These are phyloP conservation scores for Sclerotinia borealis DNA, from an alignment of 2,329 filamentous ascomycete genomes.

Conservation along the genomic window DNA sequence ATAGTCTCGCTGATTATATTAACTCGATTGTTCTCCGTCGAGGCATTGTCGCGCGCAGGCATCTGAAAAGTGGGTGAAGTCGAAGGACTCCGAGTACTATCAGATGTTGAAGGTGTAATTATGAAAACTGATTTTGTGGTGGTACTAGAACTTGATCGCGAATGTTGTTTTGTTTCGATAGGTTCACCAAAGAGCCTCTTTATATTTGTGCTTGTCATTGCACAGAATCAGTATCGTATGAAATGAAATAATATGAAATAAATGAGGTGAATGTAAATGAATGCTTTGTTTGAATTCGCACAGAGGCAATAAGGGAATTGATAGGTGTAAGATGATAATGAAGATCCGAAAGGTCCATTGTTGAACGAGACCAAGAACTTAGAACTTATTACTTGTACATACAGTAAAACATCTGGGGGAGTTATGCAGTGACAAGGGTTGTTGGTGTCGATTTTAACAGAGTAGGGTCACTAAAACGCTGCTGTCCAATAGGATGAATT, in stretches of 20 bases:
- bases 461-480: background rate
- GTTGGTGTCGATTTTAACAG: background rate
- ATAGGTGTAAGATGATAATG: background rate
- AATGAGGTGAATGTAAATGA: background rate
- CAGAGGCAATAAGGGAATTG: background rate
- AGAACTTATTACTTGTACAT: too few relatives aligned
- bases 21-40: background rate
- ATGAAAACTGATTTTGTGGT: constrained; percentile 11
- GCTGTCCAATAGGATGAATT: background rate
- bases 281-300: background rate
- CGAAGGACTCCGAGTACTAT: constrained; percentile 10
- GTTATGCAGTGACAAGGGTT: background rate
- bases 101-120: constrained; percentile 13
- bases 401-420: background rate
- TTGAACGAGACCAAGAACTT: background rate
- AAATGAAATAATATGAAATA: background rate
- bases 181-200: constrained; percentile 1
- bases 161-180: constrained; percentile 2
- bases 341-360: background rate
- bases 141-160: constrained; percentile 11
- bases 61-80: constrained; percentile 13
- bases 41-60: background rate
- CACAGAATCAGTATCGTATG: background rate
- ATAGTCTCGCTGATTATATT: constrained; percentile 7
- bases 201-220: constrained; percentile 7